Conservation (phyloP, 164 flowering plant species). For the Protea cynaroides region DNA sequence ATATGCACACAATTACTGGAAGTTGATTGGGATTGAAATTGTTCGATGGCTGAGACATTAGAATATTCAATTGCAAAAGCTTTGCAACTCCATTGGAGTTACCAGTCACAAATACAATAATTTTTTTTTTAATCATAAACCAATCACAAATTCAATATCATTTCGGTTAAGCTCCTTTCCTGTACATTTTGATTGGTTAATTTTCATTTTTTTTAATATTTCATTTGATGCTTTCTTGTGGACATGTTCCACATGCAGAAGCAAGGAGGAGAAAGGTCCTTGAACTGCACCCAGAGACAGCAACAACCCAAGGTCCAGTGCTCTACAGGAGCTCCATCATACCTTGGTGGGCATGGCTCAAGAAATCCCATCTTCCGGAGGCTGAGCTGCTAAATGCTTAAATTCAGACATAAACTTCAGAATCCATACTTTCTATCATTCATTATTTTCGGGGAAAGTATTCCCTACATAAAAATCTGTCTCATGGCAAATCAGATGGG, state of each 20-base stretch:
- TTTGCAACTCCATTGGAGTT: too few species aligned
- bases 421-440: neutral
- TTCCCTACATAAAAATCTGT: too few species aligned
- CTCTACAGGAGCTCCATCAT: conserved; percentile 51
- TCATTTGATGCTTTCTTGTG: neutral
- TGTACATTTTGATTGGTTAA: neutral
- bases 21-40: too few species aligned
- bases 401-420: neutral
- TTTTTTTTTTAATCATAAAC: too few species aligned
- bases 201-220: neutral
- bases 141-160: too few species aligned
- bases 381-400: conserved; percentile 60
- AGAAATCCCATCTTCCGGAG: conserved; percentile 49
- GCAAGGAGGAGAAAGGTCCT: conserved; percentile 59
- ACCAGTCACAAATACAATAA: too few species aligned
- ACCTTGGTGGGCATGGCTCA: conserved; percentile 76
- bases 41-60: too few species aligned
- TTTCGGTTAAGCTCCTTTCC: too few species aligned
- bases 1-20: too few species aligned
- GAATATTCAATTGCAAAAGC: too few species aligned
- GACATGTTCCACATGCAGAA: conserved; percentile 33
- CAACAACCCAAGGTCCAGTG: conserved; percentile 52
- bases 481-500: too few species aligned
- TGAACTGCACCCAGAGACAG: conserved; percentile 42
- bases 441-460: too few species aligned